Conservation (phyloP, 1,139 yeast genomes). For the Debaryomyces sp. region DNA sequence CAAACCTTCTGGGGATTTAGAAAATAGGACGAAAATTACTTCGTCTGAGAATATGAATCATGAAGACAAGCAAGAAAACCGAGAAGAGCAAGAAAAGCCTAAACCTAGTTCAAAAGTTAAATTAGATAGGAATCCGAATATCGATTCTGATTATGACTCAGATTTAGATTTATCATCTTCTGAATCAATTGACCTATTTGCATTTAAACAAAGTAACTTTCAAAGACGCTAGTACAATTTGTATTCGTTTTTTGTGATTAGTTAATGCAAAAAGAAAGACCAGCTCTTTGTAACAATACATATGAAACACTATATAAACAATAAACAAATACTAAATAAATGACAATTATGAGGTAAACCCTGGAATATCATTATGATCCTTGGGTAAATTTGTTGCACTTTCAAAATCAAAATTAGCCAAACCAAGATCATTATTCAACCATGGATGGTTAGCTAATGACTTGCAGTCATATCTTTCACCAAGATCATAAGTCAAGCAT, state of each 20-base stretch:
- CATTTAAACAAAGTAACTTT: slow-evolving; percentile 4
- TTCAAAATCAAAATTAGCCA: slow-evolving; percentile 5
- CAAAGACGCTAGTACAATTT: background rate
- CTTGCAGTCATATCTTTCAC: slow-evolving; percentile 40
- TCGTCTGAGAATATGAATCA: background rate
- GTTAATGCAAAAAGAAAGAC: background rate
- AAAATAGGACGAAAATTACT: background rate
- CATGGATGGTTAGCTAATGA: slow-evolving; percentile 47
- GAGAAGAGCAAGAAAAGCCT: slow-evolving; percentile 2
- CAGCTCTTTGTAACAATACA: background rate
- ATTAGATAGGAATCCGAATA: slow-evolving; percentile 21
- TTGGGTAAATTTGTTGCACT: slow-evolving; percentile 16
- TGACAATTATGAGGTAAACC: slow-evolving; percentile 19
- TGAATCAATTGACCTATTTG: slow-evolving; percentile 9
- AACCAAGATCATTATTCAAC: slow-evolving; percentile 33
- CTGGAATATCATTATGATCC: slow-evolving; percentile 27
- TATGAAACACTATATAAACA: background rate
- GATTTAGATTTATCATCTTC: slow-evolving; percentile 25
- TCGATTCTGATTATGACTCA: slow-evolving; percentile 33
- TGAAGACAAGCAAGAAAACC: too few species aligned
- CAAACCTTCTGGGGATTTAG: background rate
- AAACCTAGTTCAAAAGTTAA: background rate
- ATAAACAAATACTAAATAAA: background rate
- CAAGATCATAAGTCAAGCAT: slow-evolving; percentile 39
- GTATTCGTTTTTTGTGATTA: background rate